These are phyloP conservation scores for Dryas octopetala DNA, from an alignment of 306 rosid genomes.

Conservation along the genomic window DNA sequence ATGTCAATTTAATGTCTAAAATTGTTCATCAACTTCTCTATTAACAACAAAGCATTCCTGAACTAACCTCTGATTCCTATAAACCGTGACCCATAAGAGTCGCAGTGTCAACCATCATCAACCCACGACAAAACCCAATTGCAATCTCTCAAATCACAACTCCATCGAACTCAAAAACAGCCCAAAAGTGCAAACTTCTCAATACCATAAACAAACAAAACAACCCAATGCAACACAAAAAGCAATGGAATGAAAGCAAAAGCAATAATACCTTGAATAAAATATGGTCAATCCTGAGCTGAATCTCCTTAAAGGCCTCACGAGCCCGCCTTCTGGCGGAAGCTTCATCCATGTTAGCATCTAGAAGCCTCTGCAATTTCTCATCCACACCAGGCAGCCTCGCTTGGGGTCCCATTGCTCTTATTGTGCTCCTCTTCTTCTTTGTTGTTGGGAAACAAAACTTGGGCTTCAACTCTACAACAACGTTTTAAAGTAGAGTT, in stretches of 20 bases:
- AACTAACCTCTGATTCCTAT: background rate
- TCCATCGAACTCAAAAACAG: constrained; percentile 1
- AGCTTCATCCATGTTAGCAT: constrained; percentile 67
- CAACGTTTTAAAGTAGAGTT: constrained; percentile 21
- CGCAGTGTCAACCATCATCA: background rate
- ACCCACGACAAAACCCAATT: constrained; percentile 3
- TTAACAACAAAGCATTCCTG: background rate
- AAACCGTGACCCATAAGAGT: background rate
- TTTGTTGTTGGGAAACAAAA: constrained; percentile 28
- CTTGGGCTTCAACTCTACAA: constrained; percentile 28
- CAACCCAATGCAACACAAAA: background rate
- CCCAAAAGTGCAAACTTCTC: background rate
- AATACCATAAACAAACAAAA: background rate
- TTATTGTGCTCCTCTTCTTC: constrained; percentile 29
- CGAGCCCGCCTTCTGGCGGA: constrained; percentile 78
- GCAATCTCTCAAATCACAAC: constrained; percentile 19
- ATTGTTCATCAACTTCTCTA: background rate
- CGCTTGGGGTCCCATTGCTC: constrained; percentile 38
- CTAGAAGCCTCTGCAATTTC: constrained; percentile 59
- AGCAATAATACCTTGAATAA: constrained; percentile 58
- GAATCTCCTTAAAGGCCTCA: constrained; percentile 70
- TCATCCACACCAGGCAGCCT: constrained; percentile 52
- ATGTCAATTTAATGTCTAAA: background rate
- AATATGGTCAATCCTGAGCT: constrained; percentile 79
- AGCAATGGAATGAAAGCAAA: background rate